Evolutionary conservation across 805 yeast genomes (phyloP), one percentile per base, ranked within the genome.

Genomic region (Nakazawaea anatomiae): DNA sequence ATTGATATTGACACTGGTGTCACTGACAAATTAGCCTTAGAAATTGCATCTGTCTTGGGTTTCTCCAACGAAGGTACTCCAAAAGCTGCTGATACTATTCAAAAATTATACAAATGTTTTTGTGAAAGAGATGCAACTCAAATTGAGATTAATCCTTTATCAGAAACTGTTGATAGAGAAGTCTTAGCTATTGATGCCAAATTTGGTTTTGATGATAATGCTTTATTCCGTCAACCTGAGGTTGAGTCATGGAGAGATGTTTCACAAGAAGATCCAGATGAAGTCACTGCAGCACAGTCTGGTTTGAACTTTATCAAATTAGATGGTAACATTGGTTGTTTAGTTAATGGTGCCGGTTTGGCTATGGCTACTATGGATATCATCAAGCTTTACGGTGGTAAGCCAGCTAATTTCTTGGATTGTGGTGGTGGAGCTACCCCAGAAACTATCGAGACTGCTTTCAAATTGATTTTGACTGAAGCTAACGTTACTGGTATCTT

Each of bases 351-450:
- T 78, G 99, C 99, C 53, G 99, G 99, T 72, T 82, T 94, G 69
- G 99, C 99, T 64, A 94, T 94, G 99, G 99, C 99, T 62, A 94
- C 99, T 59, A 91, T 94, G 97, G 99, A 94, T 74, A 95, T 95
- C 70, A 89, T 94, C 77, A 90, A 94, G 77, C 82, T 94, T 64
- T 88, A 90, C 76, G 97, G 98, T 65, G 99, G 99, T 71, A 87
- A 83, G 61, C 99, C 99, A 64, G 99, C 99, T 59, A 94, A 94
- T 80, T 94, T 94, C 82, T 82, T 94, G 70, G 99, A 94, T 78
- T 94, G 97, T 73, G 99, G 99, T 79, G 99, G 99, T 78, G 96
- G 97, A 72, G 99, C 99, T 62, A 94, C 98, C 57, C 97, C 98
- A 60, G 87, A 89, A 74, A 92, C 99, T 65, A 94, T 94, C 67